Percentiles rank a stretch among this genome's conserved stretches.
These are phyloP conservation scores for Persicaria tinctoria DNA, from an alignment of 148 eudicot species.

Conservation along the genomic window DNA sequence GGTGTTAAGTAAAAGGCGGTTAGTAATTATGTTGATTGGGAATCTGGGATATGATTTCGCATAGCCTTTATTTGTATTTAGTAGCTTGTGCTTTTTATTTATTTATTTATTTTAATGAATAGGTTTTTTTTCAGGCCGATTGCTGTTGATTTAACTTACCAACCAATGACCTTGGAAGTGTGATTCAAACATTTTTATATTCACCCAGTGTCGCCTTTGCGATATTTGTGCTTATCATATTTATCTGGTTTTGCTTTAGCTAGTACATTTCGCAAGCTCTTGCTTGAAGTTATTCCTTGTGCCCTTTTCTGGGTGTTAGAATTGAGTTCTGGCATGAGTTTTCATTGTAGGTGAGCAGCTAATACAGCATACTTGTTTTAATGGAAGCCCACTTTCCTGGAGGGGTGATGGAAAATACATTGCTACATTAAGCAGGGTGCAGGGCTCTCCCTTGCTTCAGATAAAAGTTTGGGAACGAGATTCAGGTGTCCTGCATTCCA, in stretches of 20 bases:
- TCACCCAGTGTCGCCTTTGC: not conserved
- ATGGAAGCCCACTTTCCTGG: conserved; percentile 63
- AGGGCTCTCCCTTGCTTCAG: conserved; percentile 33
- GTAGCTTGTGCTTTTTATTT: not conserved
- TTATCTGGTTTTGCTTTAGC: not conserved
- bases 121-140: not conserved
- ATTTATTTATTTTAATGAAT: not conserved
- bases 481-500: conserved; percentile 64
- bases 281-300: not conserved
- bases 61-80: not conserved
- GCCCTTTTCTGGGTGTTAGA: not conserved
- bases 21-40: not conserved
- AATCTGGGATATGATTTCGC: not conserved
- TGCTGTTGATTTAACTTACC: not conserved
- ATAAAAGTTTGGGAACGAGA: conserved; percentile 96
- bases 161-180: not conserved
- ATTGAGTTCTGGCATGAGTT: not conserved
- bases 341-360: conserved; percentile 41
- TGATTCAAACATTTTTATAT: not conserved
- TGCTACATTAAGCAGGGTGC: conserved; percentile 62
- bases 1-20: not conserved
- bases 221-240: not conserved
- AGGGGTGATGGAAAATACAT: conserved; percentile 94
- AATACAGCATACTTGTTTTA: conserved; percentile 19
- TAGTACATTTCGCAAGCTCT: not conserved